Base-by-base conservation (phyloP, 2,329 filamentous ascomycete species). In the Penicillium capsulatum region DNA sequence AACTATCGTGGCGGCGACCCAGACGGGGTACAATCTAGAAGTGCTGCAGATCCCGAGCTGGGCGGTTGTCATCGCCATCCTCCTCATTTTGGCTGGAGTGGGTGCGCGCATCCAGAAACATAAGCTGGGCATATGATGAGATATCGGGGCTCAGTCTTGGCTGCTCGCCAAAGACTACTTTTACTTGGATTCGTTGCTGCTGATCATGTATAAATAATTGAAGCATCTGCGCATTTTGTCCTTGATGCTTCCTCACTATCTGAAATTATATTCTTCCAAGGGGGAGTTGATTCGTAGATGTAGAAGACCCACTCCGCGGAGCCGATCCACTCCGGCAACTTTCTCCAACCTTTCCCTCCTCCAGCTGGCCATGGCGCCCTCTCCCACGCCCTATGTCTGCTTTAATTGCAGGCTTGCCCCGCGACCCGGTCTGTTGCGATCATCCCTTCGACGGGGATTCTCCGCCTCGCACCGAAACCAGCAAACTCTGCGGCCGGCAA, bases 91-190 rank as follows among this genome's bases (percentile, higher is more conserved):
- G 7, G 54, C 80, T 14, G 91, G 92, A 0, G 67, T 94, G 11
- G 73, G 84, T 42, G 83, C 90, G 6, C 77, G 91, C 48, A 80
- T 96, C 46, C 86, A 88, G 71, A 79, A 84, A 69, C 76, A 80
- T 47, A 97, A 97, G 72, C 71, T 96, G 42, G 86, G 87, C 6
- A 22, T 54, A 9, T 38, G 31, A 43, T 28, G 19, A n/a, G n/a
- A n/a, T n/a, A n/a, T n/a, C n/a, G n/a, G n/a, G n/a, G n/a, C n/a
- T n/a, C n/a, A n/a, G n/a, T n/a, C n/a, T n/a, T n/a, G n/a, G n/a
- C n/a, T n/a, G n/a, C n/a, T n/a, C n/a, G n/a, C n/a, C n/a, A n/a
- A n/a, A n/a, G n/a, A n/a, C n/a, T n/a, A n/a, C n/a, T n/a, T n/a
- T n/a, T n/a, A n/a, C n/a, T n/a, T n/a, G n/a, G n/a, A n/a, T n/a